These are phyloP conservation scores for Globisporangium lucens DNA, from an alignment of 352 stramenopile genomes.

Conservation along the genomic window DNA sequence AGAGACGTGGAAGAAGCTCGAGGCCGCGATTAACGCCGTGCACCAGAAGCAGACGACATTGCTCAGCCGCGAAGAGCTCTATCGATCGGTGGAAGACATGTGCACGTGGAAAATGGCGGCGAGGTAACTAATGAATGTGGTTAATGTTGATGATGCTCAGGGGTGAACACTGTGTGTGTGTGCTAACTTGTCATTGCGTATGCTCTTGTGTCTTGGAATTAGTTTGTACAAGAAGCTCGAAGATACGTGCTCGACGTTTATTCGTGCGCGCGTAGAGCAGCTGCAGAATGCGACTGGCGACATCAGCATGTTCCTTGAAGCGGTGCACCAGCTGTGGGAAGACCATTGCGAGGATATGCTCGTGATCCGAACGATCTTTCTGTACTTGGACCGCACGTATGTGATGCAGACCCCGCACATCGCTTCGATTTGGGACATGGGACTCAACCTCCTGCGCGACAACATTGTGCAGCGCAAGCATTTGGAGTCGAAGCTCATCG, in stretches of 20 bases:
- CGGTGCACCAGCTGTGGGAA: conserved; percentile 81
- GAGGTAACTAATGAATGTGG: conserved; percentile 22
- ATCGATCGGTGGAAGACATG: conserved; percentile 84
- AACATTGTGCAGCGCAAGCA: conserved; percentile 50
- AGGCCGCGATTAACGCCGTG: conserved; percentile 60
- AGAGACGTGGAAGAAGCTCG: conserved; percentile 71
- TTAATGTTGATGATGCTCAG: neutral
- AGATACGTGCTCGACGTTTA: conserved; percentile 64
- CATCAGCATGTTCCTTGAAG: conserved; percentile 67
- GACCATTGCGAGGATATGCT: conserved; percentile 92
- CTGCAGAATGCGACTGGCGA: conserved; percentile 61
- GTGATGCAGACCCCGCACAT: conserved; percentile 85
- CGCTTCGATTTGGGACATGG: conserved; percentile 91
- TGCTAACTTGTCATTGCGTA: neutral
- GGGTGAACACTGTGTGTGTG: too few relatives aligned
- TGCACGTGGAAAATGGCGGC: conserved; percentile 92
- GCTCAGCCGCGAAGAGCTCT: conserved; percentile 80
- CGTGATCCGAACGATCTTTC: conserved; percentile 92
- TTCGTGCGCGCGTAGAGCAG: conserved; percentile 47
- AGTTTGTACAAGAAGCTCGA: conserved; percentile 70
- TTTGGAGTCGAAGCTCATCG: conserved; percentile 68
- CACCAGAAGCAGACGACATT: conserved; percentile 63
- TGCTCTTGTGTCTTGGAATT: neutral
- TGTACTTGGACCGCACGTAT: conserved; percentile 92
- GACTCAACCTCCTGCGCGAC: conserved; percentile 66